Base-by-base conservation (phyloP, 2,329 filamentous ascomycete genomes). In the Fusarium sp. region DNA sequence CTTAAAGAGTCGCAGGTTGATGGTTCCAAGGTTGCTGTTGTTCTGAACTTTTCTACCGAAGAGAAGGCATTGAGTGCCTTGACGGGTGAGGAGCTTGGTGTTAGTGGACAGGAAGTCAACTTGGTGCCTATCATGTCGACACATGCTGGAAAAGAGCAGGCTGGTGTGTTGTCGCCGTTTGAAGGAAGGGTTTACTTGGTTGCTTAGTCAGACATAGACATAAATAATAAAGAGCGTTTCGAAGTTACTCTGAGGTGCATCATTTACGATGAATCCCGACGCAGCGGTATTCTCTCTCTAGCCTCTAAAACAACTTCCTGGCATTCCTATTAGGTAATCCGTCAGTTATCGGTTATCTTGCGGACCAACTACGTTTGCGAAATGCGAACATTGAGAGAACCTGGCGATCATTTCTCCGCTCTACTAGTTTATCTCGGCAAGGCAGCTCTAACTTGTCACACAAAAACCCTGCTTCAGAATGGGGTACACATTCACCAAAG, bases 101-200 rank as follows among this genome's bases (percentile, higher is more conserved):
- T 79, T 5, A 11, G 31, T 0, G 64, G 31, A 0, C 52, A 60
- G 3, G 29, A 68, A 0, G 35, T 73, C 4, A 77, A 73, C 33
- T 37, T 80, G 14, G 76, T 77, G 44, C 74, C 75, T 3, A 44
- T 80, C 7, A 65, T 78, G 70, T 80, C 80, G 1, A 82, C 78
- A 1, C 75, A 78, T 27, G 10, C 60, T 1, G 72, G 68, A 27
- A 78, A 78, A 10, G 66, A 66, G 1, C 55, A 62, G 4, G 1
- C 0, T 21, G 66, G 71, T 5, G 46, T 55, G 0, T 51, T 82
- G 23, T 66, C 69, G 2, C 74, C 80, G 0, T 81, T 78, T 57
- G 81, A 82, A 49, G 81, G 80, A 2, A 69, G 77, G 0, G 75
- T 81, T 2, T 82, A 77, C 42, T 59, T 79, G 5, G 70, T 79